Percentiles rank a stretch among this genome's conserved stretches.
Conservation (phyloP, 257 asterid genomes). For the Oldenlandia corymbosa region DNA sequence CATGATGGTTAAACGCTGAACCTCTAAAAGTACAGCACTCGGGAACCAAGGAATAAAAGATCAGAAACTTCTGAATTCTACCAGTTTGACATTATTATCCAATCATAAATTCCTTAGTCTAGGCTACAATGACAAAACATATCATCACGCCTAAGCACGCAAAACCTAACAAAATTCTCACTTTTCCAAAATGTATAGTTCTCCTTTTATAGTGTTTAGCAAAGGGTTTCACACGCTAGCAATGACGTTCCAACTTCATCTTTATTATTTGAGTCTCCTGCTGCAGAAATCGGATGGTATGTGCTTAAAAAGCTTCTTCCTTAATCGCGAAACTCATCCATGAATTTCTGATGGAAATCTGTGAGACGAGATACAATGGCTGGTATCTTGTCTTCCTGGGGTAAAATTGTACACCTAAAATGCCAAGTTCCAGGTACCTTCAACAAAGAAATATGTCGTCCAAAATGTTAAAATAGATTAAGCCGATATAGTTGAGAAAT, state of each 20-base stretch:
- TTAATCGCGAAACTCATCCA: constrained; percentile 69
- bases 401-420: constrained; percentile 87
- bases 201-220: neutral
- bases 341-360: constrained; percentile 65
- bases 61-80: no score
- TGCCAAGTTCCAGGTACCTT: constrained; percentile 92
- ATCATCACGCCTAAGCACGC: no score
- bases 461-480: neutral
- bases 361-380: constrained; percentile 71
- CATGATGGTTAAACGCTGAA: no score
- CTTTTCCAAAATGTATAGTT: neutral
- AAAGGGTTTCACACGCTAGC: no score
- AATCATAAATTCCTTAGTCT: no score
- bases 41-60: no score
- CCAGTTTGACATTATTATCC: no score
- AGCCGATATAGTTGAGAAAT: neutral
- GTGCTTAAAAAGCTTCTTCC: constrained; percentile 5
- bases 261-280: constrained; percentile 11
- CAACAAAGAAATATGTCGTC: neutral
- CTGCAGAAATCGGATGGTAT: neutral
- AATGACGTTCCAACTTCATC: neutral
- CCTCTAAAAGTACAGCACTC: no score
- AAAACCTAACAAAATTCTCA: neutral
- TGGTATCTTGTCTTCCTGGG: constrained; percentile 85
- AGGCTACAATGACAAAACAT: no score